A percentile compares a stretch with the other conserved stretches of the same genome.
Conservation (phyloP, 306 rosid genomes). For the Rosa chinensis region DNA sequence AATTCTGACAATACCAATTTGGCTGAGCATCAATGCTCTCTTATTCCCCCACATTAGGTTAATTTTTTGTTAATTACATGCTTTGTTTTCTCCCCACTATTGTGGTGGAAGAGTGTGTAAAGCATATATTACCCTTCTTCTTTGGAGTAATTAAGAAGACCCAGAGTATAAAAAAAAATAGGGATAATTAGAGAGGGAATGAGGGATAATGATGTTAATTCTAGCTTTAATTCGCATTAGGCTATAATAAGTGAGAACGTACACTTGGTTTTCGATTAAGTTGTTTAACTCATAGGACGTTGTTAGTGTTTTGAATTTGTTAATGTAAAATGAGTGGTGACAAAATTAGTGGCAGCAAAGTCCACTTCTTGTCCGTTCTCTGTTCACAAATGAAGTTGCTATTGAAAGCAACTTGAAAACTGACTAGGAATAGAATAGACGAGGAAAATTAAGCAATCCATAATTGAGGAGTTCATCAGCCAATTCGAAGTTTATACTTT, state of each 20-base stretch:
- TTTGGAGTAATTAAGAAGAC: background rate
- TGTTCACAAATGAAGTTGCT: background rate
- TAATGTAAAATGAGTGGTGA: background rate
- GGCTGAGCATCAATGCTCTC: background rate
- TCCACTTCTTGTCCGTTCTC: background rate
- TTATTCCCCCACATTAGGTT: background rate
- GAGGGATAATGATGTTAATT: background rate
- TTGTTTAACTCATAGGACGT: background rate
- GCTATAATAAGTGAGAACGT: background rate
- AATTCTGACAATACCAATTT: no score
- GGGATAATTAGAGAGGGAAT: background rate
- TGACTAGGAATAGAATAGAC: background rate
- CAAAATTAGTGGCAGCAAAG: background rate
- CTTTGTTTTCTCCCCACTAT: background rate
- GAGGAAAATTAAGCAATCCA: background rate
- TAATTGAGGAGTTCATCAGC: background rate
- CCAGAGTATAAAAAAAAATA: background rate
- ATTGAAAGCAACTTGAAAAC: conserved; percentile 15
- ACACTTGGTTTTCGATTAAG: background rate
- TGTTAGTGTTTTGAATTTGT: background rate
- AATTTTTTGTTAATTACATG: background rate
- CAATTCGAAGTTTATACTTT: background rate
- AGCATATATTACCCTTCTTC: background rate
- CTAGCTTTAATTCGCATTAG: background rate
- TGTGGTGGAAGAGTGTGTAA: conserved; percentile 2